Conservation (phyloP, 2,329 filamentous ascomycete species). For the Exophiala oligosperma region DNA sequence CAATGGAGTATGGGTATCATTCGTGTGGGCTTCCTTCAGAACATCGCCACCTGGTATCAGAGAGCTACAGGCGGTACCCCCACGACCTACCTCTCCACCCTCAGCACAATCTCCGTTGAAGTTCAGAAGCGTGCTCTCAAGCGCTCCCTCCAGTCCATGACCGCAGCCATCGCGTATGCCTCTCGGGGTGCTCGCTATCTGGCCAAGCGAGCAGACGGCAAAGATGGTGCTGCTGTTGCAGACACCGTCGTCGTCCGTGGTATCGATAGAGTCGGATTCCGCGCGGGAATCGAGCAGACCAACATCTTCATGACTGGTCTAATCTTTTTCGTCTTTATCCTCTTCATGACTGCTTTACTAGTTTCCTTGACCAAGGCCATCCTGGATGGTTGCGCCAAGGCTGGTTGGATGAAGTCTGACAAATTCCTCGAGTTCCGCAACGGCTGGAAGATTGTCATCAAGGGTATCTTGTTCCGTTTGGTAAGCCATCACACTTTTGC, state of each 20-base stretch:
- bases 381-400: slow-evolving; percentile 73
- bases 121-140: slow-evolving; percentile 60
- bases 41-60: slow-evolving; percentile 93
- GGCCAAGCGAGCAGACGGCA: slow-evolving; percentile 54
- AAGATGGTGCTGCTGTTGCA: slow-evolving; percentile 53
- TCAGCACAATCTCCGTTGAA: slow-evolving; percentile 76
- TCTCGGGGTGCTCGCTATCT: slow-evolving; percentile 35
- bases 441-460: slow-evolving; percentile 87
- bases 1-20: slow-evolving; percentile 99
- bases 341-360: slow-evolving; percentile 69
- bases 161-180: slow-evolving; percentile 20
- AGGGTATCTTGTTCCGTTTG: slow-evolving; percentile 89
- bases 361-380: slow-evolving; percentile 78
- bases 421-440: slow-evolving; percentile 93
- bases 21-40: slow-evolving; percentile 79
- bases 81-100: slow-evolving; percentile 71
- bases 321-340: slow-evolving; percentile 83
- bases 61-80: slow-evolving; percentile 86
- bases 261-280: slow-evolving; percentile 87
- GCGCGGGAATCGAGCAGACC: slow-evolving; percentile 78
- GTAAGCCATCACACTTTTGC: slow-evolving; percentile 34
- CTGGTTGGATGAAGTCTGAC: slow-evolving; percentile 76
- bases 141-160: slow-evolving; percentile 48
- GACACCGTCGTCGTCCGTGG: slow-evolving; percentile 64
- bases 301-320: slow-evolving; percentile 94